phyloP scores from a whole-genome alignment of 805 yeast genomes.

The Kodamaea jinghongensis region DNA sequence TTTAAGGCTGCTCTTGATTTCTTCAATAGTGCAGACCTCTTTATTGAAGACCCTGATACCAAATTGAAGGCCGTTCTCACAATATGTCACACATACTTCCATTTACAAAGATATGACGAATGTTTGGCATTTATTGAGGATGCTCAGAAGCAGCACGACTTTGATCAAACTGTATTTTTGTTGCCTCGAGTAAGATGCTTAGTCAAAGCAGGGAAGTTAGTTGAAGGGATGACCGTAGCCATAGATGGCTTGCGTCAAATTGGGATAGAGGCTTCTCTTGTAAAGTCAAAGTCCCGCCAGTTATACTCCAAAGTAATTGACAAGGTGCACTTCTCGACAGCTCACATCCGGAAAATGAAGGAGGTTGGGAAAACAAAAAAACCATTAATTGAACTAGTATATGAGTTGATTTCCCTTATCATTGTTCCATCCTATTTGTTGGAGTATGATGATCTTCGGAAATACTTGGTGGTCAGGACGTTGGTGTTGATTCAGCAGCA shows the following conservation, averaged over 20 bases:
- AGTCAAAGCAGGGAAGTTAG: constrained; percentile 24
- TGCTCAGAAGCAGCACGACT: constrained; percentile 25
- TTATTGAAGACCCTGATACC: constrained; percentile 20
- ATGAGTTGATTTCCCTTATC: constrained; percentile 41
- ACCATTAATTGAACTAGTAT: constrained; percentile 28
- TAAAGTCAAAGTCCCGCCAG: constrained; percentile 21
- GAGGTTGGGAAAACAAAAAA: constrained; percentile 21
- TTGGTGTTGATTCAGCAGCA: constrained; percentile 33
- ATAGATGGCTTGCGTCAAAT: constrained; percentile 31
- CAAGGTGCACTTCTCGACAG: constrained; percentile 37
- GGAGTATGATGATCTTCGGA: constrained; percentile 24
- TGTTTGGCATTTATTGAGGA: constrained; percentile 35
- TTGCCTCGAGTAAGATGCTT: constrained; percentile 38
- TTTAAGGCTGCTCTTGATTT: constrained; percentile 39
- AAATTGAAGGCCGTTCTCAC: constrained; percentile 26
- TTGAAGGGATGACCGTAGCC: constrained; percentile 35
- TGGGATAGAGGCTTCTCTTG: constrained; percentile 32
- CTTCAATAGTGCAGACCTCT: constrained; percentile 33
- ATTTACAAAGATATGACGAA: constrained; percentile 28
- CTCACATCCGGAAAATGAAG: constrained; percentile 34
- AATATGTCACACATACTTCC: constrained; percentile 29
- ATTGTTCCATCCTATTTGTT: constrained; percentile 31
- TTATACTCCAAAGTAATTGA: constrained; percentile 20
- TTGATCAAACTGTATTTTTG: constrained; percentile 35
- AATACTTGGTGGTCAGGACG: constrained; percentile 31